Evolutionary conservation across 2,329 filamentous ascomycete genomes (phyloP), one percentile per base, ranked within the genome.

Genomic region (Sporothrix pseudoabietina): DNA sequence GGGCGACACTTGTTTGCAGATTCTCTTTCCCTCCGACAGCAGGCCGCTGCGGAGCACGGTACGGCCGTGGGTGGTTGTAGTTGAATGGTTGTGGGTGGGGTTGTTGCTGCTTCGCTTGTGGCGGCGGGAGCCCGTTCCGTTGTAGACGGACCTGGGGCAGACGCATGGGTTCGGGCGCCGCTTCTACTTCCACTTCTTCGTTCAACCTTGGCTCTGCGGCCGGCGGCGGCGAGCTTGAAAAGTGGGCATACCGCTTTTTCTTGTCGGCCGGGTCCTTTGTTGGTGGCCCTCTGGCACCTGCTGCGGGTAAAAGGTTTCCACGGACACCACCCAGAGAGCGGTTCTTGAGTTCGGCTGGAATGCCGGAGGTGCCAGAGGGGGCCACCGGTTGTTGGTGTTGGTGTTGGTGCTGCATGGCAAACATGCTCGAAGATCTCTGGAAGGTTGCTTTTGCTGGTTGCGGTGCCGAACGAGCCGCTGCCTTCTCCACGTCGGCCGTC

Each of bases 221-320:
- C 14, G 32, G 72, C 41, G 74, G 44, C 4, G 88, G 87, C 22
- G 88, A 88, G 80, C 88, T 90, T 0, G 87, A 89, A 77, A 90
- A 89, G 75, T 84, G 86, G 0, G 83, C 79, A 76, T 92, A 91
- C 80, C 52, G 76, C 70, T 4, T 76, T 76, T 2, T n/a, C 10
- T 30, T 30, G 12, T 44, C 22, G n/a, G 41, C 35, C 0, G 14
- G 35, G 35, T 4, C 55, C 59, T 9, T 7, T 41, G 16, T 10
- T 41, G 7, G 32, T 19, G 19, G 35, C 35, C 35, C 35, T 35
- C 35, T 9, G n/a, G 19, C 35, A 14, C 35, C 59, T 1, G 61
- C 61, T 14, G 61, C 61, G 3, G 77, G 77, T 12, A 82, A 76
- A 14, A 82, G 74, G 68, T 79, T 82, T 0, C 71, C 39, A 3